A percentile compares a stretch with the other conserved stretches of the same genome.
Conservation (phyloP, 2,329 filamentous ascomycete species). For the Aureobasidium sp. region DNA sequence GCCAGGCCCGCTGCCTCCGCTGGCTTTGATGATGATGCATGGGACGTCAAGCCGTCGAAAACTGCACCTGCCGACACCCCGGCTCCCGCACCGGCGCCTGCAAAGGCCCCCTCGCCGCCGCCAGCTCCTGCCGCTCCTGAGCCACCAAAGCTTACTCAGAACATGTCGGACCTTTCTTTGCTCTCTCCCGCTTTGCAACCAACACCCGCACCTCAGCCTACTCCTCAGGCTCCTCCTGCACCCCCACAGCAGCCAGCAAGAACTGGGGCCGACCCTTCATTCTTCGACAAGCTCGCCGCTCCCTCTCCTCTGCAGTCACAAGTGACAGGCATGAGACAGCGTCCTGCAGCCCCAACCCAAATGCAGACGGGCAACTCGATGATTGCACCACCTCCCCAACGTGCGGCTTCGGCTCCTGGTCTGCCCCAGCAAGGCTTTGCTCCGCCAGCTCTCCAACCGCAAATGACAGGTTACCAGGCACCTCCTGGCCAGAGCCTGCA, state of each 20-base stretch:
- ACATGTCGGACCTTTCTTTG: slow-evolving; percentile 60
- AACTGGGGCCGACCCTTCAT: slow-evolving; percentile 33
- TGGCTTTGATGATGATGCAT: slow-evolving; percentile 93
- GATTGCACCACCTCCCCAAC: slow-evolving; percentile 66
- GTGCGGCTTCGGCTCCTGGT: slow-evolving; percentile 80
- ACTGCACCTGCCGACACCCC: slow-evolving; percentile 34
- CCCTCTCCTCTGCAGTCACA: slow-evolving; percentile 25
- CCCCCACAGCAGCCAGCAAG: slow-evolving; percentile 30
- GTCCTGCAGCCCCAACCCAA: slow-evolving; percentile 15
- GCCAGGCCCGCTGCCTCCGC: slow-evolving; percentile 39
- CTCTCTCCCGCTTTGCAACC: slow-evolving; percentile 51
- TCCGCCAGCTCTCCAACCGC: slow-evolving; percentile 67
- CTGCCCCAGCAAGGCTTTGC: slow-evolving; percentile 54
- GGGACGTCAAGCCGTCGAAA: slow-evolving; percentile 83
- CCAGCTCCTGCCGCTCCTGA: slow-evolving; percentile 32
- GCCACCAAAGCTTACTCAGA: slow-evolving; percentile 54
- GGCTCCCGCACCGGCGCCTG: slow-evolving; percentile 28
- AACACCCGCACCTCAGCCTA: slow-evolving; percentile 38
- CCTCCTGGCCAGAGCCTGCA: slow-evolving; percentile 64
- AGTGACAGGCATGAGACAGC: slow-evolving; percentile 26
- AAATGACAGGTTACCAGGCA: slow-evolving; percentile 66
- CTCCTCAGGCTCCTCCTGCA: slow-evolving; percentile 30
- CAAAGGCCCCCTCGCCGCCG: slow-evolving; percentile 23
- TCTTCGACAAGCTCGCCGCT: slow-evolving; percentile 42
- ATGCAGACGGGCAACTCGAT: slow-evolving; percentile 43